Evolutionary conservation across 306 rosid species (phyloP), one percentile per base, ranked within the genome.

Genomic region (Ormosia emarginata): DNA sequence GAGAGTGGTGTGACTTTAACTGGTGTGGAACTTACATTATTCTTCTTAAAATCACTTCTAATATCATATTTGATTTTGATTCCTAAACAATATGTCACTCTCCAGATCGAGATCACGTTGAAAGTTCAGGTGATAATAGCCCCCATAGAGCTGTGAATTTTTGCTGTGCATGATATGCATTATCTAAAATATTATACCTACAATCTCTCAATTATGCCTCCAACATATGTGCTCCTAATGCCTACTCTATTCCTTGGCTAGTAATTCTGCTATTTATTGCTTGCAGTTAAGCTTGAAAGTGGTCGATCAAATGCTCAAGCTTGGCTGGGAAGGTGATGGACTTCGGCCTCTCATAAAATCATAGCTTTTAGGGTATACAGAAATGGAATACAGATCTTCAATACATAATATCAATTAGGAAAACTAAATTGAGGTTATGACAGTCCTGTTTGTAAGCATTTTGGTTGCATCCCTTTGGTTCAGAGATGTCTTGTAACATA

Each of bases 301-400:
- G 70, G 92, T 93, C 55, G 99, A 95, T 92, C 99, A 95, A 15
- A 95, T 92, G 99, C 97, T 93, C 82, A 95, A 95, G 91, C 97
- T 93, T 72, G 99, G 98, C 53, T 95, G 99, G 99, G 99, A 95
- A 91, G 98, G 99, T 66, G 97, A 93, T 57, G 99, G 99, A 74
- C 89, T 92, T 70, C 89, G 83, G 72, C 99, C 97, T 79, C 91
- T 95, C 63, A 95, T 93, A 61, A 92, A 91, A 66, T 91, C 91
- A 47, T 94, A 90, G 94, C 52, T 64, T 85, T 90, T 85, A 82
- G 90, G 74, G 69, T 74, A 75, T 82, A 87, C 86, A 67, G 66
- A 78, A 77, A 80, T 82, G 85, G 67, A 77, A 65, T 79, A 79
- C 77, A 76, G 67, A 37, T 79, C 67, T 67, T 67, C 71, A 63